A percentile compares a stretch with the other conserved stretches of the same genome.
These are phyloP conservation scores for Botrytis aclada DNA, from an alignment of 2,329 filamentous ascomycete species.

Conservation along the genomic window DNA sequence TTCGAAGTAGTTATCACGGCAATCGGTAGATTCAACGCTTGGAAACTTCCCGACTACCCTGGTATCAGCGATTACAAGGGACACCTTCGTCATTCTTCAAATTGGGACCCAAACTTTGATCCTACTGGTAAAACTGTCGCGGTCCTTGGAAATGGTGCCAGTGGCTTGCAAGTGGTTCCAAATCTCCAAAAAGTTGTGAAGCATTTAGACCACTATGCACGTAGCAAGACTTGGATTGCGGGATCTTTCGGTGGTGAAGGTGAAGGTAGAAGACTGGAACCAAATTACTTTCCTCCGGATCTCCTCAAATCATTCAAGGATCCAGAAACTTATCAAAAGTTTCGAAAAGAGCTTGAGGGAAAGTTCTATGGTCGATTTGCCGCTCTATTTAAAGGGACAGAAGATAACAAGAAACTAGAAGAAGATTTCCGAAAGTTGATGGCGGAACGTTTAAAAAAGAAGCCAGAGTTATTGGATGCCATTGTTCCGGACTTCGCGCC, in stretches of 20 bases:
- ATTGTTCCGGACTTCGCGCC: conserved; percentile 44
- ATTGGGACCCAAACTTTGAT: conserved; percentile 55
- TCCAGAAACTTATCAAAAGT: conserved; percentile 57
- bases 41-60: conserved; percentile 59
- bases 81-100: conserved; percentile 54
- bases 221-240: conserved; percentile 58
- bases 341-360: conserved; percentile 55
- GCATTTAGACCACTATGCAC: conserved; percentile 39
- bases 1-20: conserved; percentile 61
- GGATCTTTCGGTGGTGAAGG: conserved; percentile 43
- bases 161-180: conserved; percentile 51
- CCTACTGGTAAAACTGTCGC: conserved; percentile 47
- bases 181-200: conserved; percentile 36
- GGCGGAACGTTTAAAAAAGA: conserved; percentile 41
- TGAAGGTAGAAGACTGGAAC: conserved; percentile 38
- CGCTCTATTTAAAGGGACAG: conserved; percentile 49
- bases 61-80: conserved; percentile 51
- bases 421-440: conserved; percentile 41
- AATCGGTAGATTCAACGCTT: conserved; percentile 64
- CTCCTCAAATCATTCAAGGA: conserved; percentile 54
- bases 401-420: conserved; percentile 40
- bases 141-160: conserved; percentile 50
- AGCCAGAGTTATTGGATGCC: conserved; percentile 39
- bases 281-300: conserved; percentile 53
- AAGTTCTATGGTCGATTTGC: conserved; percentile 61